A percentile compares a stretch with the other conserved stretches of the same genome.
Evolutionary conservation across 495 filamentous ascomycete species (phyloP).

Genomic region (Penicillium steckii): DNA sequence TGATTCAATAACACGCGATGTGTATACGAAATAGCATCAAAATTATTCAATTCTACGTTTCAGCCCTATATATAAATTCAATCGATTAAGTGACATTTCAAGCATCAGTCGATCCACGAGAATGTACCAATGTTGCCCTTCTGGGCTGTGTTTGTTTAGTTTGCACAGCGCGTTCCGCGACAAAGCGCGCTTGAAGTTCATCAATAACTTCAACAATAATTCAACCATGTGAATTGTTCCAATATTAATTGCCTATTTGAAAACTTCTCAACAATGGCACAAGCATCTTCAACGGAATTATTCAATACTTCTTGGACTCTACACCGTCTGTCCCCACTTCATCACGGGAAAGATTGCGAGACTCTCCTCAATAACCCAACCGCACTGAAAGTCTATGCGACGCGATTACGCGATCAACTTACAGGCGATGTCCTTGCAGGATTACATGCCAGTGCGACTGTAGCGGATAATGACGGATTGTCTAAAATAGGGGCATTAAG

Average conservation of each 20-base stretch:
- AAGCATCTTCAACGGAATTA: constrained; percentile 31
- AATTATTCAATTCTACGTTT: background rate
- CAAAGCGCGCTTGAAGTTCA: too few relatives aligned
- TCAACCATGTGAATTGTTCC: constrained; percentile 1
- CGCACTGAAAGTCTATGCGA: constrained; percentile 48
- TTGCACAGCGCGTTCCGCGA: constrained; percentile 25
- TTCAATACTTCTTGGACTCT: constrained; percentile 56
- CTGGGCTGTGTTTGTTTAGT: constrained; percentile 20
- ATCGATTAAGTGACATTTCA: too few relatives aligned
- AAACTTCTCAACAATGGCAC: constrained; percentile 20
- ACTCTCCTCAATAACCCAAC: constrained; percentile 33
- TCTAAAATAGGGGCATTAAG: constrained; percentile 47
- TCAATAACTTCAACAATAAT: background rate
- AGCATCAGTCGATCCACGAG: background rate
- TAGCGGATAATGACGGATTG: constrained; percentile 37
- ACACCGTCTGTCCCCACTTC: constrained; percentile 56
- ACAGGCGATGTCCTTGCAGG: constrained; percentile 50
- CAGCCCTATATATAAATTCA: too few relatives aligned
- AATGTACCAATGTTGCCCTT: background rate
- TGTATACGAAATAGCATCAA: background rate
- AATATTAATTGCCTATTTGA: background rate
- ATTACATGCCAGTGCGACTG: constrained; percentile 32
- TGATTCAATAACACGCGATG: background rate
- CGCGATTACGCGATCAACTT: constrained; percentile 51
- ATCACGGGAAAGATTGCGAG: constrained; percentile 42